These are phyloP conservation scores for Boeremia exigua DNA, from an alignment of 2,329 filamentous ascomycete genomes.

Conservation along the genomic window DNA sequence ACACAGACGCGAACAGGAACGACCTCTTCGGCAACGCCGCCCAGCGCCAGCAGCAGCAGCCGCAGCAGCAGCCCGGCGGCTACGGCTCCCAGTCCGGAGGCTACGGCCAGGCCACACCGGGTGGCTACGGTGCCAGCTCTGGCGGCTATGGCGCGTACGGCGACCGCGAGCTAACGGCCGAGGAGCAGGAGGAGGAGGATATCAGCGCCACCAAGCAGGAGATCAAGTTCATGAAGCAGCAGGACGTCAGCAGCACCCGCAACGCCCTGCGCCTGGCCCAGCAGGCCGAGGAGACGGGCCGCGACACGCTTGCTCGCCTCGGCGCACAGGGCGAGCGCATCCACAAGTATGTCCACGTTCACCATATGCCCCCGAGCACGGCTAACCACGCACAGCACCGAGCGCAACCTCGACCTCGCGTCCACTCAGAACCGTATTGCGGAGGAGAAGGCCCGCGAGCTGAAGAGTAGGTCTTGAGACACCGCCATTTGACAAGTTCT, in stretches of 20 bases:
- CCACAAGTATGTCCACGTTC: conserved; percentile 29
- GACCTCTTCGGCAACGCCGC: conserved; percentile 68
- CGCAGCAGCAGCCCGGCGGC: conserved; percentile 39
- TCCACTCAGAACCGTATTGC: conserved; percentile 78
- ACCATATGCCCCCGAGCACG: background rate
- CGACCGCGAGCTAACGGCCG: conserved; percentile 79
- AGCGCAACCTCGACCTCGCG: conserved; percentile 81
- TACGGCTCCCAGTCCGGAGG: conserved; percentile 32
- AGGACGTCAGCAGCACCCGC: conserved; percentile 72
- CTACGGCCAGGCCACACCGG: conserved; percentile 27
- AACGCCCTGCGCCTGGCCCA: conserved; percentile 68
- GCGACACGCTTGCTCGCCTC: conserved; percentile 46
- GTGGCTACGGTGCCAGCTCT: conserved; percentile 29
- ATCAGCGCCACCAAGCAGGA: conserved; percentile 75
- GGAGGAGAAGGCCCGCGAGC: conserved; percentile 79
- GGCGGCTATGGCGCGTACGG: conserved; percentile 62
- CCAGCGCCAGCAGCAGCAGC: conserved; percentile 56
- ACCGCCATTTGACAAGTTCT: background rate
- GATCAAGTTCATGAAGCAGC: conserved; percentile 75
- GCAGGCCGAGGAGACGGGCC: conserved; percentile 73
- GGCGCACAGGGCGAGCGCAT: conserved; percentile 46
- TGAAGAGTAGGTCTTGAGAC: conserved; percentile 63
- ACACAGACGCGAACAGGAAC: conserved; percentile 65
- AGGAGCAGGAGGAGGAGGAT: conserved; percentile 76
- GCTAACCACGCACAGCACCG: conserved; percentile 51